Evolutionary conservation across 2,329 filamentous ascomycete genomes (phyloP), one percentile per base, ranked within the genome.

Genomic region (Ophiosphaerella narmari): DNA sequence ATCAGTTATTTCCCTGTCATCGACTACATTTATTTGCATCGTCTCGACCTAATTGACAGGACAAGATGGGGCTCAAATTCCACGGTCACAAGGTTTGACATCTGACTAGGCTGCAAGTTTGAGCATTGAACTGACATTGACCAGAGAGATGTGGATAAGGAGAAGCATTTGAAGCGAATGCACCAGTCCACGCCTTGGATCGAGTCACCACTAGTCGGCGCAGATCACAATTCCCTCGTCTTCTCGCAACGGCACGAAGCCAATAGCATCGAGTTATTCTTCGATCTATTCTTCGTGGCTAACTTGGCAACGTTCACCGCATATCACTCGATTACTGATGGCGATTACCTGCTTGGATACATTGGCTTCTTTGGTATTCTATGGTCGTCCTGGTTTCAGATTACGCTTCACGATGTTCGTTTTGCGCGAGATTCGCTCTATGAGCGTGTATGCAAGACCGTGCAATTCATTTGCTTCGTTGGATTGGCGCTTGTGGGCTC

Each of bases 291-390:
- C 54, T 66, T 66, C 43, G 63, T 65, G 14, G 72, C 72, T 38
- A 74, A 74, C 45, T 58, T 74, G 16, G 70, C 71, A 29, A 74
- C 71, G 0, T 74, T 74, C 34, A 74, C 72, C 1, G 67, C 71
- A 7, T 73, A 74, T 55, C 71, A 74, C 48, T 71, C 70, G 2
- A 67, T 74, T 43, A 72, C 68, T n/a, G 70, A 73, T 42, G 12
- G 37, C 16, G 46, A 59, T 33, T 68, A 71, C 35, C 50, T 74
- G 1, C 50, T 68, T 16, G 69, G 67, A 24, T 74, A 74, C 50
- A 62, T 74, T 41, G 71, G 71, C 11, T 73, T 74, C 57, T 74
- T 74, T 39, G 69, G 66, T 23, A 69, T 74, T 33, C 48, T 74
- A 8, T 74, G 72, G 72, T 66, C 64, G 5, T 64, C 54, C 8